Conservation (phyloP, 2,329 filamentous ascomycete genomes). For the Stagonosporopsis chrysanthemi region DNA sequence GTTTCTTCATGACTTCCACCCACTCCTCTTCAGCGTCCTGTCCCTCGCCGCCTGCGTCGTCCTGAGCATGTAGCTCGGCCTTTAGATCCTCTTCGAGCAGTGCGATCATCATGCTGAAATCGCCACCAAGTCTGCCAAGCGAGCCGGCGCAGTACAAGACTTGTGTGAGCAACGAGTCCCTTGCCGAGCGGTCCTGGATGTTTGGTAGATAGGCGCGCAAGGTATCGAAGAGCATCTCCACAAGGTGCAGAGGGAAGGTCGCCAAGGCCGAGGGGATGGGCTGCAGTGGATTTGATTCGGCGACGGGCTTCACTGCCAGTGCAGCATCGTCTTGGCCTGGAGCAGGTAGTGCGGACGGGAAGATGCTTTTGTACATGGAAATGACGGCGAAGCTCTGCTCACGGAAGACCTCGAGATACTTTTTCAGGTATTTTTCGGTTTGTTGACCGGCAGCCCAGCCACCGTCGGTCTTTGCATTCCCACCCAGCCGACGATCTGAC, state of each 20-base stretch:
- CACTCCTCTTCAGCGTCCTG: conserved; percentile 68
- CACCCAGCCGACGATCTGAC: conserved; percentile 56
- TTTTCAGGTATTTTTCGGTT: conserved; percentile 91
- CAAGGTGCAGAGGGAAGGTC: conserved; percentile 84
- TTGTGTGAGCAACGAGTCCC: conserved; percentile 90
- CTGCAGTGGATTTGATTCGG: conserved; percentile 48
- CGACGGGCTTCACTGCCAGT: conserved; percentile 32
- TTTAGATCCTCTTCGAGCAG: conserved; percentile 58
- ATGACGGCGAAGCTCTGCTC: conserved; percentile 97
- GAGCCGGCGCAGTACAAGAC: conserved; percentile 93
- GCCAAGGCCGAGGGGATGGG: conserved; percentile 78
- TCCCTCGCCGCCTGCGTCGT: conserved; percentile 50
- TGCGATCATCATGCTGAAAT: conserved; percentile 89
- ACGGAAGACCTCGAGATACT: conserved; percentile 96
- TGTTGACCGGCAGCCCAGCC: conserved; percentile 80
- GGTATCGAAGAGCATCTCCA: conserved; percentile 80
- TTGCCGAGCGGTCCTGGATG: conserved; percentile 77
- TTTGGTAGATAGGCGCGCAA: conserved; percentile 79
- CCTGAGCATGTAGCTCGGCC: conserved; percentile 48
- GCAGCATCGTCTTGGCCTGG: conserved; percentile 42
- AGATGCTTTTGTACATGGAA: conserved; percentile 92
- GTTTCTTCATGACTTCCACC: conserved; percentile 88
- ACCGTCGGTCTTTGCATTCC: conserved; percentile 50
- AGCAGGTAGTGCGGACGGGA: conserved; percentile 65
- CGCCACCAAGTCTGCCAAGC: conserved; percentile 85